Evolutionary conservation across 2,329 filamentous ascomycete species (phyloP).

Genomic region (Trichoderma pleuroti): DNA sequence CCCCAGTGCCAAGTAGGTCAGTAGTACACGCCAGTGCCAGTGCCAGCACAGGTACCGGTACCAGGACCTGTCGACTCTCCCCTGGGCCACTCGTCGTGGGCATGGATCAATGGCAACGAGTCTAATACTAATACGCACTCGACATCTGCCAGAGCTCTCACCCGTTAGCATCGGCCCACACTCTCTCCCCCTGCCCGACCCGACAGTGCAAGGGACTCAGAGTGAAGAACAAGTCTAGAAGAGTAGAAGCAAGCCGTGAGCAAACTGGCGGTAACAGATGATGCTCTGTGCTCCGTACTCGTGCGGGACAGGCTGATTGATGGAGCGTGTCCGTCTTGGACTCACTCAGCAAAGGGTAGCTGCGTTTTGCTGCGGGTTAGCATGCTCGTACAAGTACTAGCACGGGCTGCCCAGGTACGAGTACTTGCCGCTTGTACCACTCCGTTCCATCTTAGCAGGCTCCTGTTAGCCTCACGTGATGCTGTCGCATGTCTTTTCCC

Average conservation of each 20-base stretch:
- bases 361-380: not conserved
- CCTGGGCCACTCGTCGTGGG: not conserved
- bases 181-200: not conserved
- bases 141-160: not conserved
- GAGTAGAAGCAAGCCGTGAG: not conserved
- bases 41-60: not conserved
- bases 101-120: not conserved
- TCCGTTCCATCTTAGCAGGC: not conserved
- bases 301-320: not conserved
- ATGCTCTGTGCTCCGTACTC: too few species aligned
- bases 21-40: too few species aligned
- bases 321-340: not conserved
- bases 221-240: slow-evolving; percentile 12
- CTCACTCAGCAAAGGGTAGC: not conserved
- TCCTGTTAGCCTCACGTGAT: slow-evolving; percentile 4
- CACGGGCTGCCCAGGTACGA: not conserved
- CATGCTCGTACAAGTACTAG: not conserved
- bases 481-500: not conserved
- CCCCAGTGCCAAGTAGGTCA: too few species aligned
- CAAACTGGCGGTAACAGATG: not conserved
- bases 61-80: not conserved
- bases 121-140: not conserved
- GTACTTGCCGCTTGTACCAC: not conserved
- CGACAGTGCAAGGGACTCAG: not conserved
- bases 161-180: slow-evolving; percentile 6